A percentile compares a stretch with the other conserved stretches of the same genome.
These are phyloP conservation scores for Solanum gandarillasii DNA, from an alignment of 257 asterid species.

Conservation along the genomic window DNA sequence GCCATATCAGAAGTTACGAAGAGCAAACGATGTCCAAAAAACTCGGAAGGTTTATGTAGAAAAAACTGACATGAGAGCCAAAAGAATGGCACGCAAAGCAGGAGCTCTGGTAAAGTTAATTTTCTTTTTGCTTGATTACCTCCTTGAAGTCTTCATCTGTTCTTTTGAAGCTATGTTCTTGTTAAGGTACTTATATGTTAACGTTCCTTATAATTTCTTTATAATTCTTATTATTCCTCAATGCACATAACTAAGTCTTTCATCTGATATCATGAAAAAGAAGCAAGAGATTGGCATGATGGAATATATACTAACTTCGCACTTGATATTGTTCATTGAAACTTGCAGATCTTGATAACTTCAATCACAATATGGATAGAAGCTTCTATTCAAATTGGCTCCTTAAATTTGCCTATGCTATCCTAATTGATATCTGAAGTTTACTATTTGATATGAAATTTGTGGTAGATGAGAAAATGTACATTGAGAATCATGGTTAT, in stretches of 20 bases:
- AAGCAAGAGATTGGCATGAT: not conserved
- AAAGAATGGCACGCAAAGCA: constrained; percentile 98
- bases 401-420: not conserved
- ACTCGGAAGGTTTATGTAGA: constrained; percentile 76
- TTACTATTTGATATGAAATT: not conserved
- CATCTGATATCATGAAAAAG: not conserved
- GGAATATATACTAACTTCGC: not conserved
- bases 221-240: not conserved
- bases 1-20: constrained; percentile 91
- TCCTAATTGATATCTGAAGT: not conserved
- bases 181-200: not conserved
- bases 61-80: constrained; percentile 96
- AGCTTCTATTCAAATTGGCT: not conserved
- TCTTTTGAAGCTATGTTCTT: constrained; percentile 1
- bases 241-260: not conserved
- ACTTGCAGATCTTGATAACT: not conserved
- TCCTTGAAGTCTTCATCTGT: not conserved
- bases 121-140: not conserved
- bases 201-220: not conserved
- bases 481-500: not conserved
- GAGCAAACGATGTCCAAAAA: constrained; percentile 70
- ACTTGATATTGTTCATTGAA: not conserved
- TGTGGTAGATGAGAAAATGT: not conserved
- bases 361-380: not conserved
- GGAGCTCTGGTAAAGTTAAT: constrained; percentile 84